phyloP scores from a whole-genome alignment of 2,329 filamentous ascomycete species.

The Colletotrichum noveboracense region DNA sequence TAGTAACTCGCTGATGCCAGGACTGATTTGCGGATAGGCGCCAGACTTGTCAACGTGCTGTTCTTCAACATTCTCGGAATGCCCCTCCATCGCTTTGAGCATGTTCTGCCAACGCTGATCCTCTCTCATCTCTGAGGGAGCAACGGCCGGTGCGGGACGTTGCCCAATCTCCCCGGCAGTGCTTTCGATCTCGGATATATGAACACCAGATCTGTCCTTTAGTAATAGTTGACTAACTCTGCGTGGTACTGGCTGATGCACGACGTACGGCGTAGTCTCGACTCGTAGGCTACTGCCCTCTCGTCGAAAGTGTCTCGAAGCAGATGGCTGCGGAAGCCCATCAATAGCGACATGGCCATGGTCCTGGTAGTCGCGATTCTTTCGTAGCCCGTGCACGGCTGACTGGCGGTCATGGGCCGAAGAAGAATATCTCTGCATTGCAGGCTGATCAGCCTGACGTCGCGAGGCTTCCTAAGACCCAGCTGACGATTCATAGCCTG shows the following conservation, averaged over 20 bases:
- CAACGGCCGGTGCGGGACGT: neutral
- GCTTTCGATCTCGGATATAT: neutral
- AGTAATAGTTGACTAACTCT: slow-evolving; percentile 11
- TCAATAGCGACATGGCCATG: neutral
- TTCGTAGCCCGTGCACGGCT: neutral
- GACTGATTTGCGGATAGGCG: neutral
- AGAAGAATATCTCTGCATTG: neutral
- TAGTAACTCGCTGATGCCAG: neutral
- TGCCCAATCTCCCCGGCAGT: neutral
- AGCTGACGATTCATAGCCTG: neutral
- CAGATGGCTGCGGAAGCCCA: neutral
- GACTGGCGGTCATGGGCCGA: neutral
- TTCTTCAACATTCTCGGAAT: neutral
- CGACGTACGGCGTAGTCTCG: neutral
- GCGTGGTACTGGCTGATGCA: slow-evolving; percentile 18
- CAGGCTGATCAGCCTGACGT: neutral
- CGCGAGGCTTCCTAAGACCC: neutral
- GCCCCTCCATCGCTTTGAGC: neutral
- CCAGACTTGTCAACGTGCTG: neutral
- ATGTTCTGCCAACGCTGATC: slow-evolving; percentile 4
- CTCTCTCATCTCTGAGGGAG: neutral
- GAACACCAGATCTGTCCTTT: neutral
- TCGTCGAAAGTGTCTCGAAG: neutral
- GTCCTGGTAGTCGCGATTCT: neutral
- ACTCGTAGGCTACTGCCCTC: neutral